These are phyloP conservation scores for Ceratocystis cacaofunesta DNA, from an alignment of 2,329 filamentous ascomycete genomes.

Conservation along the genomic window DNA sequence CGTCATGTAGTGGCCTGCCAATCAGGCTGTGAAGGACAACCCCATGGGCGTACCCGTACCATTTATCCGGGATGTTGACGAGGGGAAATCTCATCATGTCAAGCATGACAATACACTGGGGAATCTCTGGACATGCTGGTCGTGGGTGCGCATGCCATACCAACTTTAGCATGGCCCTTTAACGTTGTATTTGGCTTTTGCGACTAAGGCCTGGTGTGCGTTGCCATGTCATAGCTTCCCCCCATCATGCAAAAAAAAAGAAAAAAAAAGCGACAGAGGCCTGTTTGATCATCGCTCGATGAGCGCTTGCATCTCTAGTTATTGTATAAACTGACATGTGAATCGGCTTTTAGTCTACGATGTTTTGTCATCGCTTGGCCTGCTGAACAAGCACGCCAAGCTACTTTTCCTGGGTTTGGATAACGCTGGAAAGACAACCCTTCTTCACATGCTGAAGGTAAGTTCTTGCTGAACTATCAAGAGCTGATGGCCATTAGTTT, in stretches of 20 bases:
- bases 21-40: not conserved
- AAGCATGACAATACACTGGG: not conserved
- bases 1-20: not conserved
- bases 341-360: conserved; percentile 53
- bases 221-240: not conserved
- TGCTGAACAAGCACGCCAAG: conserved; percentile 94
- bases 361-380: conserved; percentile 69
- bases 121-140: not conserved
- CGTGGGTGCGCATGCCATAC: not conserved
- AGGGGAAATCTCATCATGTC: not conserved
- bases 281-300: not conserved
- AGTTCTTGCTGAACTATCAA: conserved; percentile 20
- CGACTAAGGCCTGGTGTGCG: not conserved
- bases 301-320: not conserved
- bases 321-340: conserved; percentile 18
- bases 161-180: not conserved
- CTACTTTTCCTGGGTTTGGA: conserved; percentile 85
- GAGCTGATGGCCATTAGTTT: not conserved
- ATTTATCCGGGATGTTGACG: not conserved
- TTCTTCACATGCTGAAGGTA: conserved; percentile 92
- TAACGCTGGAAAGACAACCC: conserved; percentile 87
- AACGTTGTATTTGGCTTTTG: not conserved
- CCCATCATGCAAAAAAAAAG: not conserved
- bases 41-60: not conserved
- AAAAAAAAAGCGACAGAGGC: not conserved